Evolutionary conservation across 495 filamentous ascomycete species (phyloP).

Genomic region (Extremus antarcticus): DNA sequence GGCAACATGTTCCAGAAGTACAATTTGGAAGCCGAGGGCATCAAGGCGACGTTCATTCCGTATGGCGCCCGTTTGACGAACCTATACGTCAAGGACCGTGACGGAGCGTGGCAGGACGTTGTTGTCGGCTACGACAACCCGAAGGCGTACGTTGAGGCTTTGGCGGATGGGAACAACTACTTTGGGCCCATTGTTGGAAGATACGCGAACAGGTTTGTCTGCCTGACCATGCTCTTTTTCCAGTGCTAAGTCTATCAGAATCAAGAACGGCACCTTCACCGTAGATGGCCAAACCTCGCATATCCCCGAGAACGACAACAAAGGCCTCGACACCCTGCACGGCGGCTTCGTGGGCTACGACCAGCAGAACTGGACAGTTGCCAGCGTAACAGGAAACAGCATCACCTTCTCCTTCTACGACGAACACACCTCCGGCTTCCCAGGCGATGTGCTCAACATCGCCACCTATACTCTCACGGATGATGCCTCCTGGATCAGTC

Average conservation of each 20-base stretch:
- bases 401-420: slow-evolving; percentile 71
- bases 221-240: no score
- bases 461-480: slow-evolving; percentile 50
- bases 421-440: slow-evolving; percentile 58
- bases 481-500: slow-evolving; percentile 16
- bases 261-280: slow-evolving; percentile 69
- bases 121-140: slow-evolving; percentile 69
- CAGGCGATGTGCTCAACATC: slow-evolving; percentile 62
- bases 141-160: slow-evolving; percentile 50
- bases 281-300: slow-evolving; percentile 53
- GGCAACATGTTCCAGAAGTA: slow-evolving; percentile 45
- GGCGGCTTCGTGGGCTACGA: slow-evolving; percentile 68
- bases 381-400: slow-evolving; percentile 46
- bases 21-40: slow-evolving; percentile 56
- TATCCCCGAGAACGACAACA: slow-evolving; percentile 57
- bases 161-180: slow-evolving; percentile 50
- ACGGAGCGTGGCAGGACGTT: slow-evolving; percentile 52
- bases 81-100: slow-evolving; percentile 55
- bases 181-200: slow-evolving; percentile 65
- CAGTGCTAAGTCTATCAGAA: no score
- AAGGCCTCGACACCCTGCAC: slow-evolving; percentile 58
- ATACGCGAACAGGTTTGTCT: slow-evolving; percentile 54
- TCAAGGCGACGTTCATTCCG: slow-evolving; percentile 59
- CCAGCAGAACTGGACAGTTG: slow-evolving; percentile 63
- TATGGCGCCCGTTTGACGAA: slow-evolving; percentile 68